Evolutionary conservation across 1,139 yeast species (phyloP), one percentile per base, ranked within the genome.

Genomic region (Protomyces inouyei): DNA sequence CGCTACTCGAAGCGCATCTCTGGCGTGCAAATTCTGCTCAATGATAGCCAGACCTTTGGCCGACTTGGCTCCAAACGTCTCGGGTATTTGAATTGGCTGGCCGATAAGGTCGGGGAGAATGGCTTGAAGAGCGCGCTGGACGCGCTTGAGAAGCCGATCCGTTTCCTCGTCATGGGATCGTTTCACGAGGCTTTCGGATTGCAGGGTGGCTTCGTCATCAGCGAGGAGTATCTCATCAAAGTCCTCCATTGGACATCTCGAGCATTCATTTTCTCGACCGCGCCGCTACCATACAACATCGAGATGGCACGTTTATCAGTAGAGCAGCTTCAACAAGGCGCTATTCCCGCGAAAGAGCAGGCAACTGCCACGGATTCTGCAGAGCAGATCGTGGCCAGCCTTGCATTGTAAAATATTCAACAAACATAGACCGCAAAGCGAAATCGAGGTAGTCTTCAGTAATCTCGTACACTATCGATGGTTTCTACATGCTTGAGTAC

Each of bases 131-230:
- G 16, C n/a, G 23, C 18, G 18, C 55, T 52, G 18, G 55, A 32
- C 43, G 14, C 52, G 23, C 54, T 46, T 6, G 18, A n/a, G n/a
- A 56, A 56, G 36, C 57, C 57, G 12, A 23, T 45, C 32, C 52
- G 63, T 18, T 21, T 59, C 32, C 28, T 59, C 12, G 35, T 52
- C 25, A 59, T 59, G 56, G 63, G 57, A 2, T 59, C 63, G 14
- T 59, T 59, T 36, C 40, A 52, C n/a, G 57, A 59, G 21, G 52
- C 63, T 16, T 59, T 59, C 43, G 32, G 53, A 12, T n/a, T 59
- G 12, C 63, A 59, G 32, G 63, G 63, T 12, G 63, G 63, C 28
- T 59, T 59, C 36, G 63, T 59, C 53, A 38, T 59, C 25, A 52
- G 57, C n/a, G 35, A 40, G 25, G 54, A 59, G 53, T 48, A 52